Evolutionary conservation across 2,329 filamentous ascomycete genomes (phyloP).

Genomic region (Monosporascus sp.): DNA sequence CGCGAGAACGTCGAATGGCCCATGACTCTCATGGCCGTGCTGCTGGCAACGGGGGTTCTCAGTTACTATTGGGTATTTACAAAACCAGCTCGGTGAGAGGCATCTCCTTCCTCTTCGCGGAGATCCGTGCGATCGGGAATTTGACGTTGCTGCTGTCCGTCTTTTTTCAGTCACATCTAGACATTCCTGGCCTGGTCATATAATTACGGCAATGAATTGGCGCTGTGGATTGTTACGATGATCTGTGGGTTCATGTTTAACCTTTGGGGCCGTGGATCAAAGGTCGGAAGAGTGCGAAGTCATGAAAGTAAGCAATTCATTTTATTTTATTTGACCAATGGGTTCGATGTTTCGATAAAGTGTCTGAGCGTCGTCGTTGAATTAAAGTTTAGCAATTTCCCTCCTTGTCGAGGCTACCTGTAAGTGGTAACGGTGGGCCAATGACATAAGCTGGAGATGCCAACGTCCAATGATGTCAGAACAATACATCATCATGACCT

Average conservation of each 20-base stretch:
- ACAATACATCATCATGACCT: too few species aligned
- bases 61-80: conserved; percentile 65
- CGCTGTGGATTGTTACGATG: conserved; percentile 63
- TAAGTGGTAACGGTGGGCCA: too few species aligned
- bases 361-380: too few species aligned
- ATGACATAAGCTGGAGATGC: too few species aligned
- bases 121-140: conserved; percentile 64
- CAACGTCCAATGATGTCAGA: too few species aligned
- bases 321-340: too few species aligned
- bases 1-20: conserved; percentile 50
- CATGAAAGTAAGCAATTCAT: too few species aligned
- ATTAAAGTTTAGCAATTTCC: too few species aligned
- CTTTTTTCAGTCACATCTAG: conserved; percentile 52
- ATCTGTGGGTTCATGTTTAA: conserved; percentile 41
- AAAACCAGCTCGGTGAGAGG: conserved; percentile 59
- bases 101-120: conserved; percentile 68
- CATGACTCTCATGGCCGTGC: conserved; percentile 53
- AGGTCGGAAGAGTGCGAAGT: too few species aligned
- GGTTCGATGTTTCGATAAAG: too few species aligned
- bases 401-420: too few species aligned
- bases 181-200: conserved; percentile 59
- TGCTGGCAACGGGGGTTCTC: conserved; percentile 61
- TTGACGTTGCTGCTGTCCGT: conserved; percentile 61
- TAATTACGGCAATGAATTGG: conserved; percentile 62
- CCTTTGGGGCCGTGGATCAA: not conserved